phyloP scores from a whole-genome alignment of 73 alveolate genomes.

The Paramecium biaurelia region DNA sequence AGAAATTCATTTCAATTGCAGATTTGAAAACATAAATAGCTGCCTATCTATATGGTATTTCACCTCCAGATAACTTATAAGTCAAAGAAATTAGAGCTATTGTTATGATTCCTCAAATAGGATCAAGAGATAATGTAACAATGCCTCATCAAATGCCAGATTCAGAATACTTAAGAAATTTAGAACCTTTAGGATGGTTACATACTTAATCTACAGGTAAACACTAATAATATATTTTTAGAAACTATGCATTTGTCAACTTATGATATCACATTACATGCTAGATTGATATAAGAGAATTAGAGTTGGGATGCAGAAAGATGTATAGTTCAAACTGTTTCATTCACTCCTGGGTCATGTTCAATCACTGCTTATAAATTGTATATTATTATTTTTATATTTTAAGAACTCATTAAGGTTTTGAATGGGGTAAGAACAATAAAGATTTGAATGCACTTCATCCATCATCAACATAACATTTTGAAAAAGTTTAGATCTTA shows the following conservation, averaged over 20 bases:
- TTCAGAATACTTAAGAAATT: slow-evolving; percentile 92
- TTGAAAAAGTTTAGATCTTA: slow-evolving; percentile 96
- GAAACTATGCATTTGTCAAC: slow-evolving; percentile 89
- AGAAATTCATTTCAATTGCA: slow-evolving; percentile 96
- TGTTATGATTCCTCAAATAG: slow-evolving; percentile 95
- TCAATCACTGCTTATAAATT: slow-evolving; percentile 95
- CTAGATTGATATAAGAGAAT: slow-evolving; percentile 91
- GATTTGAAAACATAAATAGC: slow-evolving; percentile 98
- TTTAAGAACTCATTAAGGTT: slow-evolving; percentile 83
- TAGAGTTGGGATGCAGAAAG: slow-evolving; percentile 96
- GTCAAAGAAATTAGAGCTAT: slow-evolving; percentile 89
- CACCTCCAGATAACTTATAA: slow-evolving; percentile 95
- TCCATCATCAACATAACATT: slow-evolving; percentile 69
- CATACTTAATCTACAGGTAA: slow-evolving; percentile 93
- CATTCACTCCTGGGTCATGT: slow-evolving; percentile 99
- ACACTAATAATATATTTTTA: background rate
- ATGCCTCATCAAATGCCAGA: slow-evolving; percentile 97
- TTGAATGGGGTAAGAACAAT: slow-evolving; percentile 96
- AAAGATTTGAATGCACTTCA: slow-evolving; percentile 62
- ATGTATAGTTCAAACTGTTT: slow-evolving; percentile 88
- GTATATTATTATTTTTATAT: slow-evolving; percentile 74
- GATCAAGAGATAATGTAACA: slow-evolving; percentile 90
- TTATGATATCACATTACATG: slow-evolving; percentile 91
- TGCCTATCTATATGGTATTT: slow-evolving; percentile 98
- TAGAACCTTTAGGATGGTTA: slow-evolving; percentile 99